Conservation (phyloP, 192 early-diverging fungal genomes). For the Coemansia sp. region DNA sequence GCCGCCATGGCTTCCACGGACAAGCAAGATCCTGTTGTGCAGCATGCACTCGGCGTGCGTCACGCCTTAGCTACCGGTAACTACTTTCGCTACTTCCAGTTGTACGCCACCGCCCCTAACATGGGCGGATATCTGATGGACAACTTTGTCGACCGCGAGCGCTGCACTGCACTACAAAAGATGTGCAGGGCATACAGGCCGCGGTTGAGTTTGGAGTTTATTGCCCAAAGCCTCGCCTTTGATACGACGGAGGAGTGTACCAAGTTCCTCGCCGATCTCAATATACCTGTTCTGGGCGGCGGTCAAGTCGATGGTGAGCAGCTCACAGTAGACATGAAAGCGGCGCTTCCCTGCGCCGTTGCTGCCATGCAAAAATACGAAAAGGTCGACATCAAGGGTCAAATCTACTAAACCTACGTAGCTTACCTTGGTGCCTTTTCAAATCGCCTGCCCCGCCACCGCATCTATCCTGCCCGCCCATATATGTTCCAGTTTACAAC, state of each 20-base stretch:
- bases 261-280: constrained; percentile 59
- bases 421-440: neutral
- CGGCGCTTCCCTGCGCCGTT: constrained; percentile 52
- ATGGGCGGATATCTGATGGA: constrained; percentile 93
- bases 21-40: constrained; percentile 65
- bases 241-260: constrained; percentile 41
- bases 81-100: constrained; percentile 82
- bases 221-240: constrained; percentile 74
- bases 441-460: neutral
- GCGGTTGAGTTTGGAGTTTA: constrained; percentile 41
- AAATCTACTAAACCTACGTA: constrained; percentile 55
- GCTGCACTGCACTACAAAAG: constrained; percentile 72
- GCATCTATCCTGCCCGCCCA: neutral
- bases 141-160: constrained; percentile 87
- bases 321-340: constrained; percentile 61
- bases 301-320: constrained; percentile 33
- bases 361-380: constrained; percentile 65
- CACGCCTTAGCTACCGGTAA: constrained; percentile 78
- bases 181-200: constrained; percentile 76
- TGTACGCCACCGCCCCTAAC: constrained; percentile 79
- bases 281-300: constrained; percentile 30
- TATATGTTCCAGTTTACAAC: neutral
- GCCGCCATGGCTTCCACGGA: constrained; percentile 69
- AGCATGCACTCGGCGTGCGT: constrained; percentile 86
- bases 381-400: constrained; percentile 81